Base-by-base conservation (phyloP, 2,329 filamentous ascomycete species). In the Aspergillus vadensis region DNA sequence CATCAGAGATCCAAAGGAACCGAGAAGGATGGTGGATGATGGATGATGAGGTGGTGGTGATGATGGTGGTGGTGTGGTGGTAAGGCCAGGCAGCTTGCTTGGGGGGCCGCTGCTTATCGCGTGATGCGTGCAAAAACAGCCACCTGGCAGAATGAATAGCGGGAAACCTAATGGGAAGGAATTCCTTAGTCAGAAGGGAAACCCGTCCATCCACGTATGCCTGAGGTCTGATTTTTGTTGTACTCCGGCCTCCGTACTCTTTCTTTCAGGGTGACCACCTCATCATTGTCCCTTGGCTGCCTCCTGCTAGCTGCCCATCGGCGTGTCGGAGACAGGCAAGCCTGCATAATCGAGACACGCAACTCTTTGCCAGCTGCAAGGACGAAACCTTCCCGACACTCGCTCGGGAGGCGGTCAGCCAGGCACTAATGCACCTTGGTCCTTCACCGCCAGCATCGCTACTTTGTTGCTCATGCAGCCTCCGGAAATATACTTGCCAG, bases 371-470 rank as follows among this genome's bases (percentile, higher is more conserved):
- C 15, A 57, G 57, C 66, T 70, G 67, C 69, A 72, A 69, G 69
- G 68, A 64, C 58, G 12, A 58, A 62, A 67, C 68, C 67, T 71
- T 71, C 61, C 63, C 61, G 61, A 15, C 59, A 63, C 67, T 60
- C 66, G 32, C 61, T 60, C 65, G 70, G 67, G 65, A 66, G 62
- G 70, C 70, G 70, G 70, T 73, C 69, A 71, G 65, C 57, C 50
- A 58, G 56, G 51, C 60, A 54, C 61, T 59, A 65, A 62, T 57
- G 47, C 65, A 61, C 41, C 32, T 36, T 36, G 5, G 27, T 47
- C 17, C 48, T 55, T 62, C 63, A 64, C 63, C 63, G 60, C 61
- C 62, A 64, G 59, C 62, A 49, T 49, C 48, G 32, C 32, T 36
- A 1, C 2, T 1, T 27, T 27, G 25, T 15, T 49, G 30, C 27